Evolutionary conservation across 2,329 filamentous ascomycete genomes (phyloP).

Genomic region (Amauroascus niger): DNA sequence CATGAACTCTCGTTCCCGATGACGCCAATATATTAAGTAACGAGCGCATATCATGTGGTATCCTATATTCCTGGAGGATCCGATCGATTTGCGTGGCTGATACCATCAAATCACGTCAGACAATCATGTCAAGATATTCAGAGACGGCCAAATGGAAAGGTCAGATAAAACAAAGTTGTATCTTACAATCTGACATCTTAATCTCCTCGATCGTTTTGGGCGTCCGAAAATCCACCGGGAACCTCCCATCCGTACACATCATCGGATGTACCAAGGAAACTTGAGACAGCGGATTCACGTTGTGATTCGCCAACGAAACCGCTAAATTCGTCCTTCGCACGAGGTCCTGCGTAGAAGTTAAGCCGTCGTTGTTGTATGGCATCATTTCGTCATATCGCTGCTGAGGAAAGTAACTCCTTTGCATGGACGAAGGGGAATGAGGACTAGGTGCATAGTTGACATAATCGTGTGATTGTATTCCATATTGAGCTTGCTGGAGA

Average conservation of each 20-base stretch:
- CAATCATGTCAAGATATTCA: neutral
- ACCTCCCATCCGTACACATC: constrained; percentile 21
- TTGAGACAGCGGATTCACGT: constrained; percentile 17
- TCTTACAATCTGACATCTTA: constrained; percentile 21
- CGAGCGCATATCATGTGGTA: constrained; percentile 18
- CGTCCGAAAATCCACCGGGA: constrained; percentile 19
- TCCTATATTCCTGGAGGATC: constrained; percentile 21
- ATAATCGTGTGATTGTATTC: constrained; percentile 17
- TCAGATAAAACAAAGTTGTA: neutral
- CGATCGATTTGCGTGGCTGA: constrained; percentile 22
- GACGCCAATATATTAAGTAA: constrained; percentile 10
- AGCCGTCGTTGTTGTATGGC: neutral
- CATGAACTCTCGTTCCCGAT: constrained; percentile 4
- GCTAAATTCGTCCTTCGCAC: constrained; percentile 20
- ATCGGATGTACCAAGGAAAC: constrained; percentile 21
- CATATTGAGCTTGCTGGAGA: constrained; percentile 18
- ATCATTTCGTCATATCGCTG: constrained; percentile 10
- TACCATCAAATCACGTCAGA: neutral
- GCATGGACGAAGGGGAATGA: neutral
- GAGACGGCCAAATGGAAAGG: neutral
- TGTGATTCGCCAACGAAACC: constrained; percentile 19
- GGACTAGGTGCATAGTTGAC: constrained; percentile 7
- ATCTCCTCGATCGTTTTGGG: constrained; percentile 20
- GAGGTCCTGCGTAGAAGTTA: constrained; percentile 11
- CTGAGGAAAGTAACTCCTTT: constrained; percentile 2